These are phyloP conservation scores for Fusarium sambucinum DNA, from an alignment of 2,329 filamentous ascomycete species.

Conservation along the genomic window DNA sequence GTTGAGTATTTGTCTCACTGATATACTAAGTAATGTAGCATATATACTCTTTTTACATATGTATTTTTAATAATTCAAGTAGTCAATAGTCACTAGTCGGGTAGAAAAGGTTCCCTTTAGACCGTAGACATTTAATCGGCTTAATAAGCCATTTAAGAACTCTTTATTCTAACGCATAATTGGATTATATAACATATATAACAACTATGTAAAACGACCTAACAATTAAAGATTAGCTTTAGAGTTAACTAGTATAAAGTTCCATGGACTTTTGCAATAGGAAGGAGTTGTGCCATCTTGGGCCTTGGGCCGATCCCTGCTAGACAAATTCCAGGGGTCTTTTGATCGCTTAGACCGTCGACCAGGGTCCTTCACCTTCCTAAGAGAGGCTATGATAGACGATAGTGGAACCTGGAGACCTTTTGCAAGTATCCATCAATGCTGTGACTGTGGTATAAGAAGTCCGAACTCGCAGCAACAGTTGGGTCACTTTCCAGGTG, in stretches of 20 bases:
- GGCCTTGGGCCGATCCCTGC: constrained; percentile 5
- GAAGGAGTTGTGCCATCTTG: neutral
- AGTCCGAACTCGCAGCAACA: neutral
- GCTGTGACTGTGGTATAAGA: neutral
- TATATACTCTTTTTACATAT: too few relatives aligned
- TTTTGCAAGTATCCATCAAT: neutral
- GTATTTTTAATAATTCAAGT: too few relatives aligned
- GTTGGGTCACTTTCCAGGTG: accelerated
- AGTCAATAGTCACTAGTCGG: too few relatives aligned
- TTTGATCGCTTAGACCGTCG: neutral
- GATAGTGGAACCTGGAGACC: constrained; percentile 3
- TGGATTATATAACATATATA: too few relatives aligned
- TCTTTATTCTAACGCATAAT: too few relatives aligned
- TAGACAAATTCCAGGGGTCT: neutral
- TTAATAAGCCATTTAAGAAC: too few relatives aligned
- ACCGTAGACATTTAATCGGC: too few relatives aligned
- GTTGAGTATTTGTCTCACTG: too few relatives aligned
- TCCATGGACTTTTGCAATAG: neutral
- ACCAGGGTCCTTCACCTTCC: constrained; percentile 7
- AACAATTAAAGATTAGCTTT: neutral
- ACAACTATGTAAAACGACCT: too few relatives aligned
- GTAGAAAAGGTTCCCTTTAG: too few relatives aligned
- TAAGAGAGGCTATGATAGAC: neutral
- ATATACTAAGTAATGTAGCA: too few relatives aligned
- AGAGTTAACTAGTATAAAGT: neutral